Conservation (phyloP, 2,329 filamentous ascomycete species). For the Blastomyces parvus region DNA sequence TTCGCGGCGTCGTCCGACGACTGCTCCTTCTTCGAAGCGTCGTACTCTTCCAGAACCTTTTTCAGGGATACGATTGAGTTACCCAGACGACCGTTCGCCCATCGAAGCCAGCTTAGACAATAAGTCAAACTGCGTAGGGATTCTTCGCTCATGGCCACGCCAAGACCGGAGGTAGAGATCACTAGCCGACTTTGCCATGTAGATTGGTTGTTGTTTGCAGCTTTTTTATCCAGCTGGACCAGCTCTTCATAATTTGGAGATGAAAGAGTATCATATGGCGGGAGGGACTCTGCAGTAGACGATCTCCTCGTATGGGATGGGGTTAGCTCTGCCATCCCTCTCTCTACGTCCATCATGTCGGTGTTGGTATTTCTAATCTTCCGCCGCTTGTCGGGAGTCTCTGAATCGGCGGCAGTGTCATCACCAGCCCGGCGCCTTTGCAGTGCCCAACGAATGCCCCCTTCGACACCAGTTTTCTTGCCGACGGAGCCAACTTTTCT, state of each 20-base stretch:
- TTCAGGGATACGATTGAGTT: constrained; percentile 66
- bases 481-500: constrained; percentile 79
- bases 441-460: constrained; percentile 75
- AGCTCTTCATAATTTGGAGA: constrained; percentile 66
- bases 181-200: constrained; percentile 76
- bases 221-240: constrained; percentile 27
- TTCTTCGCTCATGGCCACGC: constrained; percentile 83
- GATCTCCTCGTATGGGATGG: constrained; percentile 40
- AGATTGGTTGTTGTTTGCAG: constrained; percentile 18
- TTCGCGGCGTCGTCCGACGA: constrained; percentile 17
- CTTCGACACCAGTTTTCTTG: constrained; percentile 77
- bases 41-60: constrained; percentile 69
- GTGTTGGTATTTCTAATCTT: constrained; percentile 25
- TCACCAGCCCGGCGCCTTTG: constrained; percentile 32
- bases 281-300: constrained; percentile 64
- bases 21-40: constrained; percentile 35
- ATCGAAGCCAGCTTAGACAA: constrained; percentile 68
- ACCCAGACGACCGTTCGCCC: constrained; percentile 72
- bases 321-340: constrained; percentile 22
- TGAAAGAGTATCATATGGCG: constrained; percentile 70
- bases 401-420: constrained; percentile 2
- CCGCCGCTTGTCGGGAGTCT: constrained; percentile 4
- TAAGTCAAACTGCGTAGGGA: constrained; percentile 76
- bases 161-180: constrained; percentile 81
- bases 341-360: constrained; percentile 45